phyloP scores from a whole-genome alignment of 2,329 filamentous ascomycete genomes.

The Colletotrichum incanum region DNA sequence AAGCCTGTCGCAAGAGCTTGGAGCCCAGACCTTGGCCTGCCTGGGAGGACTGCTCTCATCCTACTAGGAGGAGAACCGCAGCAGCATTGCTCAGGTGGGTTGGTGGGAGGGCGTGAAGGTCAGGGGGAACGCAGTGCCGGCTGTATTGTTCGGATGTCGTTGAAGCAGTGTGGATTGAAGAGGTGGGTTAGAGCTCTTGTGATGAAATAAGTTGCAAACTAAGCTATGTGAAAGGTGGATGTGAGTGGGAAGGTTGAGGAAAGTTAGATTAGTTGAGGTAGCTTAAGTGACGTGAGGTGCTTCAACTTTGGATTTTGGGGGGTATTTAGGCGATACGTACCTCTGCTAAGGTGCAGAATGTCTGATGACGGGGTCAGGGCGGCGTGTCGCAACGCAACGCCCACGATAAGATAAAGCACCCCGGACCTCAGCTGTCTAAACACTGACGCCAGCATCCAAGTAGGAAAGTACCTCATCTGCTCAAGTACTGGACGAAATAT shows the following conservation, averaged over 20 bases:
- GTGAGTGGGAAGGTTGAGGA: not conserved
- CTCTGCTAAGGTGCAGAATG: not conserved
- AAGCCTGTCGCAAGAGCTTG: slow-evolving; percentile 82
- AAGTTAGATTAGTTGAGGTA: not conserved
- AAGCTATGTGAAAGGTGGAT: slow-evolving; percentile 7
- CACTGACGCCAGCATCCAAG: slow-evolving; percentile 5
- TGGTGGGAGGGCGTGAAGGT: not conserved
- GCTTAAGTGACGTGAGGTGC: not conserved
- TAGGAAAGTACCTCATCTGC: not conserved
- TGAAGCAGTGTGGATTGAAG: not conserved
- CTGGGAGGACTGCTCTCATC: slow-evolving; percentile 86
- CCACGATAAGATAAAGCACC: slow-evolving; percentile 12
- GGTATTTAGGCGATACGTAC: not conserved
- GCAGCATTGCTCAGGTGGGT: slow-evolving; percentile 31
- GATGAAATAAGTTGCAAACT: not conserved
- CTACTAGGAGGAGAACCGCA: slow-evolving; percentile 54
- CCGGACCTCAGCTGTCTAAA: not conserved
- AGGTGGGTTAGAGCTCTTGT: not conserved
- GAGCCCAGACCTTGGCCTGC: slow-evolving; percentile 82
- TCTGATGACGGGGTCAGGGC: not conserved
- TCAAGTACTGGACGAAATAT: not conserved
- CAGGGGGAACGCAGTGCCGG: not conserved
- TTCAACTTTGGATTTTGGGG: slow-evolving; percentile 1
- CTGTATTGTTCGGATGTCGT: not conserved
- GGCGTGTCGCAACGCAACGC: not conserved